Percentiles rank a stretch among this genome's conserved stretches.
Evolutionary conservation across 2,329 filamentous ascomycete species (phyloP).

Genomic region (Nemania sp.): DNA sequence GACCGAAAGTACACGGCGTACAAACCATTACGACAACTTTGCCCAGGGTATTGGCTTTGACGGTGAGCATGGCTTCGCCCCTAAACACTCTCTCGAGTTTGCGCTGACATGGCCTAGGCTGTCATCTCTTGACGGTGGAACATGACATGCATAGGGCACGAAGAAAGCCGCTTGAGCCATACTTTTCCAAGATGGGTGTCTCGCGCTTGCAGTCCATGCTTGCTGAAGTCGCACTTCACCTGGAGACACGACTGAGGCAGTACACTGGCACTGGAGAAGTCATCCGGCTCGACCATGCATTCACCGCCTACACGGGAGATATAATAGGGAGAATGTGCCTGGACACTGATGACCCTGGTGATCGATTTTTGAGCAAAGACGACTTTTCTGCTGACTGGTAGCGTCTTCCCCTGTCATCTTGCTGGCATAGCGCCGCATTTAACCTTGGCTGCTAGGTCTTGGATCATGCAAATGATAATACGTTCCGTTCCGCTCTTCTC

Average conservation of each 20-base stretch:
- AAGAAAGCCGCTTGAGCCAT: constrained; percentile 38
- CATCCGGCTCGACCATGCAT: constrained; percentile 38
- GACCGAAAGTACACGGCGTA: constrained; percentile 33
- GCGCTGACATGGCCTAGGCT: constrained; percentile 28
- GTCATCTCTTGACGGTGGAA: constrained; percentile 37
- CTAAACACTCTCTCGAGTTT: neutral
- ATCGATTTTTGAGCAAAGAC: constrained; percentile 40
- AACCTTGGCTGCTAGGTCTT: constrained; percentile 29
- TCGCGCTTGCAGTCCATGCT: constrained; percentile 35
- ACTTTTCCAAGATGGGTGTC: constrained; percentile 37
- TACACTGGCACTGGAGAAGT: constrained; percentile 32
- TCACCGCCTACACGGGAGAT: constrained; percentile 39
- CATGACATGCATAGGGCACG: constrained; percentile 40
- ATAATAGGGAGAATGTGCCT: constrained; percentile 40
- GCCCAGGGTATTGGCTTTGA: constrained; percentile 40
- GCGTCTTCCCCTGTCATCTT: neutral
- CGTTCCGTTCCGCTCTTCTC: constrained; percentile 44
- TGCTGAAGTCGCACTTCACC: constrained; percentile 34
- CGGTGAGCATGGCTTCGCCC: constrained; percentile 25
- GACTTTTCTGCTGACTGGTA: constrained; percentile 45
- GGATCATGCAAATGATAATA: constrained; percentile 42
- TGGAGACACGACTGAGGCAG: constrained; percentile 36
- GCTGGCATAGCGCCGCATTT: neutral
- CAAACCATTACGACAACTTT: constrained; percentile 39
- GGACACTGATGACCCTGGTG: constrained; percentile 31